phyloP scores from a whole-genome alignment of 202 grass and related monocot species.

The Dendrocalamus latiflorus region DNA sequence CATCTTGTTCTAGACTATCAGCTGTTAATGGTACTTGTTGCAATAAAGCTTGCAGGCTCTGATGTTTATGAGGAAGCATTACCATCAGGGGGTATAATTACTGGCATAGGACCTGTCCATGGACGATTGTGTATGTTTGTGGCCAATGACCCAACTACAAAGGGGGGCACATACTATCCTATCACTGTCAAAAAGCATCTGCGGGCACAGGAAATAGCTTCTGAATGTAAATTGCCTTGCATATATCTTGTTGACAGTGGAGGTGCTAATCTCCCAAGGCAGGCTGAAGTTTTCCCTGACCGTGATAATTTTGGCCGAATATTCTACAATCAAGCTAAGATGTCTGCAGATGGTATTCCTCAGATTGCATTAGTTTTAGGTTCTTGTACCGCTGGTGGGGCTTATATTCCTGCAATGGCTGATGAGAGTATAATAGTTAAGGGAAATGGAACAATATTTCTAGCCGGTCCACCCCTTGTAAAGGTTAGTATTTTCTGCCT shows the following conservation, averaged over 20 bases:
- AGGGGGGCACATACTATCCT: conserved; percentile 94
- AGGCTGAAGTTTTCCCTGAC: conserved; percentile 96
- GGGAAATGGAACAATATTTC: conserved; percentile 92
- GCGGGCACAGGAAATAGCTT: conserved; percentile 86
- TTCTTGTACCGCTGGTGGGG: conserved; percentile 92
- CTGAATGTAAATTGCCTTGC: conserved; percentile 83
- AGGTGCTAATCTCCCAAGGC: conserved; percentile 90
- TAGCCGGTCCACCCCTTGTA: conserved; percentile 93
- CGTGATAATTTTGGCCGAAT: conserved; percentile 97
- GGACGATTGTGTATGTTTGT: conserved; percentile 91
- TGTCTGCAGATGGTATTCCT: conserved; percentile 85
- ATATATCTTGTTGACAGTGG: conserved; percentile 97
- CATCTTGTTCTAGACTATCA: not conserved
- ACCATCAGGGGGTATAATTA: conserved; percentile 81
- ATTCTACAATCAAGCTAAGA: conserved; percentile 97
- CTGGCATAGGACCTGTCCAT: conserved; percentile 93
- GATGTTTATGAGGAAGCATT: conserved; percentile 88
- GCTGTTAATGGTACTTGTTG: conserved; percentile 18
- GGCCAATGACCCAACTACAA: conserved; percentile 94
- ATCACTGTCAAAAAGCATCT: conserved; percentile 96
- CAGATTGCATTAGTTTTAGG: conserved; percentile 95
- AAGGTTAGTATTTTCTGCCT: conserved; percentile 51
- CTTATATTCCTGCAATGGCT: conserved; percentile 98
- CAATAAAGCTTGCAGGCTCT: conserved; percentile 77
- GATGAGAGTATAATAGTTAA: conserved; percentile 98